Conservation (phyloP, 2,329 filamentous ascomycete genomes). For the Fusarium irregulare region DNA sequence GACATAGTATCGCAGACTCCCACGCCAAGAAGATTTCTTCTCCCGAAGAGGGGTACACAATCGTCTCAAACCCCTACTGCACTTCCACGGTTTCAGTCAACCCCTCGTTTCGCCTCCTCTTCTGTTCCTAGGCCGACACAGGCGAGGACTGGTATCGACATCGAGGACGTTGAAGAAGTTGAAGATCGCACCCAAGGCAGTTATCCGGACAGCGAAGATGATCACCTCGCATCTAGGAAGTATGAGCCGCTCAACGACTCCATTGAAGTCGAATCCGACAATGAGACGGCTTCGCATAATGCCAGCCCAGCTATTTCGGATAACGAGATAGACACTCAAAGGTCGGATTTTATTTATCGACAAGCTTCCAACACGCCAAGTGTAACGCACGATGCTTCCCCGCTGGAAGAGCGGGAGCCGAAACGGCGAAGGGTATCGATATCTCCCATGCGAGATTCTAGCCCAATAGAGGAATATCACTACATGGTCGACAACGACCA, state of each 20-base stretch:
- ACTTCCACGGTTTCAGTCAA: conserved; percentile 52
- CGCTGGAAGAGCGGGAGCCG: conserved; percentile 33
- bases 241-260: conserved; percentile 38
- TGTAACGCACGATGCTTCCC: conserved; percentile 9
- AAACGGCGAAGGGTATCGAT: conserved; percentile 48
- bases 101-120: conserved; percentile 53
- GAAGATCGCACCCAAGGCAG: conserved; percentile 32
- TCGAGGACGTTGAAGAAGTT: conserved; percentile 52
- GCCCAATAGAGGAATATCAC: conserved; percentile 5
- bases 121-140: conserved; percentile 48
- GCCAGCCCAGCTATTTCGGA: conserved; percentile 4
- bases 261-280: conserved; percentile 48
- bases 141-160: conserved; percentile 38
- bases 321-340: conserved; percentile 3
- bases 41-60: conserved; percentile 50
- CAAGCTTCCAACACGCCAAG: conserved; percentile 14
- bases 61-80: conserved; percentile 49
- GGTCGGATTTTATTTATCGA: conserved; percentile 6
- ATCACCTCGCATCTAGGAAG: conserved; percentile 8
- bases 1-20: conserved; percentile 50
- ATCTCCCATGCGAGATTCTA: conserved; percentile 40
- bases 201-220: conserved; percentile 7
- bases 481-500: background rate
- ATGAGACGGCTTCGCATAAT: conserved; percentile 30
- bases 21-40: conserved; percentile 54